phyloP scores from a whole-genome alignment of 1,284 basidiomycete genomes.

The Ustilago nuda region DNA sequence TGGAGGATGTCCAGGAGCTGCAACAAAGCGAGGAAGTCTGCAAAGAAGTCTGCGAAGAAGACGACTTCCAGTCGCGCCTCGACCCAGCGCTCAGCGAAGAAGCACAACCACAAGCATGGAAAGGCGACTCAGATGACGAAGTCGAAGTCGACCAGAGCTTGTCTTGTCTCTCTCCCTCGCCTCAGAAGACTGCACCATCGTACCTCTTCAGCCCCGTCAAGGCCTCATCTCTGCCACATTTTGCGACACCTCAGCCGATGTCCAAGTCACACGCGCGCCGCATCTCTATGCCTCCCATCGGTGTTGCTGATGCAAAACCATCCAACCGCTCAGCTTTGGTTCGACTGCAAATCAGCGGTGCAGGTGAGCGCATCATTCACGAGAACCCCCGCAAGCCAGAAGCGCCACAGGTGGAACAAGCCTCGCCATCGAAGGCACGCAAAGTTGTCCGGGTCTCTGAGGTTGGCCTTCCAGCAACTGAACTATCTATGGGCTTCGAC shows the following conservation, averaged over 20 bases:
- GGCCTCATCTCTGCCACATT: conserved; percentile 23
- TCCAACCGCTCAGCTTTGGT: conserved; percentile 32
- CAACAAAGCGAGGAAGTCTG: neutral
- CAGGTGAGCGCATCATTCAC: conserved; percentile 38
- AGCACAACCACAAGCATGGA: conserved; percentile 20
- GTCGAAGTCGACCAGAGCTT: conserved; percentile 51
- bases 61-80: conserved; percentile 24
- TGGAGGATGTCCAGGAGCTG: neutral
- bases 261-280: conserved; percentile 24
- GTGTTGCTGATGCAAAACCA: conserved; percentile 20
- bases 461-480: conserved; percentile 40
- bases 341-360: conserved; percentile 41
- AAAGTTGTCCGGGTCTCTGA: conserved; percentile 42
- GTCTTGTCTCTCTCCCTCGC: conserved; percentile 24
- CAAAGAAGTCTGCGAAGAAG: neutral
- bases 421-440: conserved; percentile 28
- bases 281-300: conserved; percentile 36
- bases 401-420: neutral
- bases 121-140: conserved; percentile 38
- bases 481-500: conserved; percentile 45
- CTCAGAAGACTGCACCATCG: conserved; percentile 8
- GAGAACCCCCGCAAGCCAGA: conserved; percentile 5
- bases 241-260: conserved; percentile 41
- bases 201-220: conserved; percentile 43
- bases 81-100: conserved; percentile 28